phyloP scores from a whole-genome alignment of 2,329 filamentous ascomycete genomes.

The Chrysoporthe puriensis region DNA sequence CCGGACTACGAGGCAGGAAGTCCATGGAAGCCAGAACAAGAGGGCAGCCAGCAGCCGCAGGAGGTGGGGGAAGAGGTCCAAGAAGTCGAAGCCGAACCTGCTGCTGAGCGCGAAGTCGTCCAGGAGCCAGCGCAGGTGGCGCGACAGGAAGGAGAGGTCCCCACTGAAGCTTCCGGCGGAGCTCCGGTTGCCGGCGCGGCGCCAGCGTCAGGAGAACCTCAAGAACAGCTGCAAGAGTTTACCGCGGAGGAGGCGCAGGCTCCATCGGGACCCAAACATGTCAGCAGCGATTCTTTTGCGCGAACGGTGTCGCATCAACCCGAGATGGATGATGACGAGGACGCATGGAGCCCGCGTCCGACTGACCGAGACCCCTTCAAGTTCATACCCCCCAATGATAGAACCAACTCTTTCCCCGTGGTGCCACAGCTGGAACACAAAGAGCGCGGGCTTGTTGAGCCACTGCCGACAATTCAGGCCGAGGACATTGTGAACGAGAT shows the following conservation, averaged over 20 bases:
- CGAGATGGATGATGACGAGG: slow-evolving; percentile 61
- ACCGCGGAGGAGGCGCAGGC: slow-evolving; percentile 23
- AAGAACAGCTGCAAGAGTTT: slow-evolving; percentile 22
- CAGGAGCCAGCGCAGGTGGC: slow-evolving; percentile 9
- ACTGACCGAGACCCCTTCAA: slow-evolving; percentile 62
- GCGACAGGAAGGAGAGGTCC: slow-evolving; percentile 13
- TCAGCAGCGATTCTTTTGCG: slow-evolving; percentile 65
- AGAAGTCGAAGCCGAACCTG: background rate
- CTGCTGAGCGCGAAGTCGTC: background rate
- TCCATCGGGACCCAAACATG: slow-evolving; percentile 52
- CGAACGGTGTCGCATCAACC: slow-evolving; percentile 67
- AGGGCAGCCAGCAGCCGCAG: slow-evolving; percentile 18
- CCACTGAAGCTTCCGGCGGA: background rate
- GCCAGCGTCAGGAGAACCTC: background rate
- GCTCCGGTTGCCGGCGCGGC: slow-evolving; percentile 5
- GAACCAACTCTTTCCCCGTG: slow-evolving; percentile 66
- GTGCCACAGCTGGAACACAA: slow-evolving; percentile 50
- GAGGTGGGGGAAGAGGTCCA: slow-evolving; percentile 1
- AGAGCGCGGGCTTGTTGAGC: slow-evolving; percentile 41
- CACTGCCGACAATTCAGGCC: slow-evolving; percentile 54
- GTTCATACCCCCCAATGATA: slow-evolving; percentile 60
- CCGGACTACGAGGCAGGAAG: slow-evolving; percentile 37
- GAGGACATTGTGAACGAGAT: slow-evolving; percentile 57
- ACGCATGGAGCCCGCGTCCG: slow-evolving; percentile 59
- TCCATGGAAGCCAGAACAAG: slow-evolving; percentile 30